These are phyloP conservation scores for Ascomycota sp. DNA, from an alignment of 2,329 filamentous ascomycete genomes.

Conservation along the genomic window DNA sequence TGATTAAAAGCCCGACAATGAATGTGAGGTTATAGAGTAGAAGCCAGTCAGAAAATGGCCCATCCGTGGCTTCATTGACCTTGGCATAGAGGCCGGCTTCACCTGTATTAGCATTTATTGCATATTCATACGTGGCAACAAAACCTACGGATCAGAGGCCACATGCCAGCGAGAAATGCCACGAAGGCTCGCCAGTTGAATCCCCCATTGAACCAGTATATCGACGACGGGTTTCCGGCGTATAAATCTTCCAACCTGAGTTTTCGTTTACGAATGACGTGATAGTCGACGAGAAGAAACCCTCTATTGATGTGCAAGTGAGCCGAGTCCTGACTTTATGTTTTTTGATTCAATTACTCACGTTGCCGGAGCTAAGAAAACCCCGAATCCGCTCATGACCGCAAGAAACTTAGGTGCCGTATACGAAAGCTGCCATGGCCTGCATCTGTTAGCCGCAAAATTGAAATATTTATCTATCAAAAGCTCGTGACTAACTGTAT, in stretches of 20 bases:
- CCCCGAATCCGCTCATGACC: constrained; percentile 8
- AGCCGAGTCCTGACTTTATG: too few species aligned
- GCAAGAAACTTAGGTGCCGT: constrained; percentile 9
- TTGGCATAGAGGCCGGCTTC: constrained; percentile 3
- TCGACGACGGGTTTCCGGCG: constrained; percentile 9
- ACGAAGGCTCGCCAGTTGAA: constrained; percentile 15
- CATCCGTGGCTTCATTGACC: constrained; percentile 2
- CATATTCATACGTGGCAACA: neutral
- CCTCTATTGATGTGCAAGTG: constrained; percentile 3
- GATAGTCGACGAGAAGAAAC: constrained; percentile 12
- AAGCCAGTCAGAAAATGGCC: constrained; percentile 1
- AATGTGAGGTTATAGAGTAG: constrained; percentile 4
- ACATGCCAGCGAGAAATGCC: constrained; percentile 5
- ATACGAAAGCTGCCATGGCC: constrained; percentile 10
- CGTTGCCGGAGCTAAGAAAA: constrained; percentile 7
- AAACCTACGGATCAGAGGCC: constrained; percentile 1
- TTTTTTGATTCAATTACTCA: too few species aligned
- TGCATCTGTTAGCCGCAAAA: constrained; percentile 1
- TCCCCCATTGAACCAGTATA: constrained; percentile 17
- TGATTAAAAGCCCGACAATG: constrained; percentile 3
- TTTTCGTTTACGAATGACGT: constrained; percentile 11
- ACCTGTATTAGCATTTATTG: neutral
- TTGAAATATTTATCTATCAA: neutral
- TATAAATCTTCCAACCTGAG: constrained; percentile 18
- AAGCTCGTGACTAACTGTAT: constrained; percentile 3